These are phyloP conservation scores for Russula ochroleuca DNA, from an alignment of 768 basidiomycete species.

Conservation along the genomic window DNA sequence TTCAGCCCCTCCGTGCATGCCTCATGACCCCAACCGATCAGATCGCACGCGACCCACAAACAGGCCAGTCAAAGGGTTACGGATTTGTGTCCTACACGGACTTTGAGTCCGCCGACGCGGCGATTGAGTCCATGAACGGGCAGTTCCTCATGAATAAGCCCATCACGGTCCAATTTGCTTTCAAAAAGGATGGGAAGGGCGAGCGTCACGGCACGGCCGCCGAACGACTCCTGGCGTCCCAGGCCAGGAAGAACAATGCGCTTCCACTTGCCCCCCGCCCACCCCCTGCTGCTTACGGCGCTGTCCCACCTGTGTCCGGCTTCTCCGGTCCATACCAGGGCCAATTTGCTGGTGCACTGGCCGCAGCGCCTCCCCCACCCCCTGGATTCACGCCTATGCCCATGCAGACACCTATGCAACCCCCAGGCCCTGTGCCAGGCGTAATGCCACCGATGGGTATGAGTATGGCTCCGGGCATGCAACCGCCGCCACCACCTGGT, in stretches of 20 bases:
- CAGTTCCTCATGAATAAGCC: constrained; percentile 99
- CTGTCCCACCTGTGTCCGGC: constrained; percentile 60
- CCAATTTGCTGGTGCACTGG: constrained; percentile 89
- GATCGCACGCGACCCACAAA: constrained; percentile 86
- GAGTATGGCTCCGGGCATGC: constrained; percentile 14
- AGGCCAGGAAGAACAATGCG: constrained; percentile 94
- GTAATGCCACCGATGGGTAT: constrained; percentile 31
- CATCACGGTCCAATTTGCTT: constrained; percentile 95
- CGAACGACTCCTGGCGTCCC: constrained; percentile 92
- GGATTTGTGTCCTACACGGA: constrained; percentile 97
- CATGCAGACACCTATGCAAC: constrained; percentile 11
- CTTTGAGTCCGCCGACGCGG: constrained; percentile 95
- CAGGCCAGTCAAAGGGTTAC: constrained; percentile 90
- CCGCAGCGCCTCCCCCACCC: constrained; percentile 61
- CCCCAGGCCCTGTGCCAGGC: constrained; percentile 40
- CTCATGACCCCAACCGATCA: constrained; percentile 33
- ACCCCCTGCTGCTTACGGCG: constrained; percentile 68
- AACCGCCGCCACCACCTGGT: constrained; percentile 30
- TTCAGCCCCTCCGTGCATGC: not conserved
- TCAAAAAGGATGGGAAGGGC: constrained; percentile 99
- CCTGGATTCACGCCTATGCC: constrained; percentile 77
- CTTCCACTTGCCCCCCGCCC: constrained; percentile 74
- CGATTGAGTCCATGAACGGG: constrained; percentile 93
- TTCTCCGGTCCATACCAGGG: constrained; percentile 80
- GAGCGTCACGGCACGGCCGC: constrained; percentile 96